Conservation (phyloP, 1,284 basidiomycete genomes). For the Pascua guehoae region DNA sequence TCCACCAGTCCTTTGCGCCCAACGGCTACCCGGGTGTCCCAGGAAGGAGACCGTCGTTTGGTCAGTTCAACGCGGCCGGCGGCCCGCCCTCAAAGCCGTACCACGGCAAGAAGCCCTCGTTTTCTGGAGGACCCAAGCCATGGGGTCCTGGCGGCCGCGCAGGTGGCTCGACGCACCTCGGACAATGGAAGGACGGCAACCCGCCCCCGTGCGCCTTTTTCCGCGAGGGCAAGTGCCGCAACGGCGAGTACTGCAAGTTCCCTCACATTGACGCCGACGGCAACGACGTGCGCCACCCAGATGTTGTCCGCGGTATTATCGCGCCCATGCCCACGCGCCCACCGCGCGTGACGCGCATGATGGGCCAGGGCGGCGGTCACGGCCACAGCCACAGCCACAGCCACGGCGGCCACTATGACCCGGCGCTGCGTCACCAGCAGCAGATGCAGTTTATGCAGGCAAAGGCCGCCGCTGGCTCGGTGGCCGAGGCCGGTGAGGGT, state of each 20-base stretch:
- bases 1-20: constrained; percentile 22
- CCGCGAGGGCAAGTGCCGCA: constrained; percentile 46
- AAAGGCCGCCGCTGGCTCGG: constrained; percentile 6
- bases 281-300: constrained; percentile 47
- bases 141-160: constrained; percentile 21
- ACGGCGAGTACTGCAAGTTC: constrained; percentile 50
- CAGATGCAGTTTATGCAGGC: constrained; percentile 16
- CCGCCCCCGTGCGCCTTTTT: constrained; percentile 49
- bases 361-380: constrained; percentile 1
- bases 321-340: constrained; percentile 36
- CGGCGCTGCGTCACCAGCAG: constrained; percentile 28
- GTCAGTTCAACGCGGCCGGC: constrained; percentile 18
- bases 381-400: neutral
- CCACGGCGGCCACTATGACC: constrained; percentile 21
- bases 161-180: constrained; percentile 28
- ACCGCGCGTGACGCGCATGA: constrained; percentile 28
- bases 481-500: constrained; percentile 5
- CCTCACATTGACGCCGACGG: constrained; percentile 47
- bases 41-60: constrained; percentile 18
- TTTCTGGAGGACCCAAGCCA: constrained; percentile 41
- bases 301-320: constrained; percentile 44
- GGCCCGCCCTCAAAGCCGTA: constrained; percentile 22
- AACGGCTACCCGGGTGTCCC: constrained; percentile 17
- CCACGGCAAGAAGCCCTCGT: constrained; percentile 46
- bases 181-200: constrained; percentile 48